These are phyloP conservation scores for Xylariales sp. DNA, from an alignment of 2,329 filamentous ascomycete genomes.

Conservation along the genomic window DNA sequence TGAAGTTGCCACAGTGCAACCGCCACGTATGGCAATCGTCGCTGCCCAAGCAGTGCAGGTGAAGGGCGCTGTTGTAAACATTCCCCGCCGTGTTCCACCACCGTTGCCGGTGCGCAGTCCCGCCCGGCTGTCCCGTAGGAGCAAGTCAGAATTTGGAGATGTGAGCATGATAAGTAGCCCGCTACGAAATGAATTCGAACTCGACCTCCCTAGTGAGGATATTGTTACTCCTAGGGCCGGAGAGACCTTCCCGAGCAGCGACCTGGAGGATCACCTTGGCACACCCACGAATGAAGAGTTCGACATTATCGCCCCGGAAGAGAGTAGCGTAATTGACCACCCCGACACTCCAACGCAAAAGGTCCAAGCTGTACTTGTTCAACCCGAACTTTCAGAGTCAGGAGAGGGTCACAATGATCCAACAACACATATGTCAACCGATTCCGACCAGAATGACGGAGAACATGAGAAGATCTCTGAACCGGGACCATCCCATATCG, in stretches of 20 bases:
- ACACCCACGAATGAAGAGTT: too few relatives aligned
- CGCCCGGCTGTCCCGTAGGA: slow-evolving; percentile 52
- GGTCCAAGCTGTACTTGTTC: too few relatives aligned
- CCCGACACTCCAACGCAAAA: too few relatives aligned
- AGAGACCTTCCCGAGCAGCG: slow-evolving; percentile 10
- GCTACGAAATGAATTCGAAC: slow-evolving; percentile 42
- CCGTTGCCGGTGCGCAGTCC: slow-evolving; percentile 75
- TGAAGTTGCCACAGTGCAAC: slow-evolving; percentile 56
- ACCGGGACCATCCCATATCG: too few relatives aligned
- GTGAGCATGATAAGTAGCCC: slow-evolving; percentile 47
- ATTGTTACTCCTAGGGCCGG: slow-evolving; percentile 17
- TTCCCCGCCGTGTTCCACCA: slow-evolving; percentile 75
- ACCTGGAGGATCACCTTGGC: too few relatives aligned
- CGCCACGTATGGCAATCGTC: slow-evolving; percentile 53
- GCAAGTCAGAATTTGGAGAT: slow-evolving; percentile 55
- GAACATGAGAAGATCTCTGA: too few relatives aligned
- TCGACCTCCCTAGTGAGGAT: slow-evolving; percentile 15
- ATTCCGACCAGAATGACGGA: too few relatives aligned
- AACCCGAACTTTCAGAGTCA: too few relatives aligned
- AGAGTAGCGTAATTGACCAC: too few relatives aligned
- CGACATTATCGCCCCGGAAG: too few relatives aligned
- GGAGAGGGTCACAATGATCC: too few relatives aligned
- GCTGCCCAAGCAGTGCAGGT: slow-evolving; percentile 64
- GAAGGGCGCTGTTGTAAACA: slow-evolving; percentile 77
- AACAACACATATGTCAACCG: too few relatives aligned